These are phyloP conservation scores for Paracamarosporium sp. DNA, from an alignment of 2,329 filamentous ascomycete genomes.

Conservation along the genomic window DNA sequence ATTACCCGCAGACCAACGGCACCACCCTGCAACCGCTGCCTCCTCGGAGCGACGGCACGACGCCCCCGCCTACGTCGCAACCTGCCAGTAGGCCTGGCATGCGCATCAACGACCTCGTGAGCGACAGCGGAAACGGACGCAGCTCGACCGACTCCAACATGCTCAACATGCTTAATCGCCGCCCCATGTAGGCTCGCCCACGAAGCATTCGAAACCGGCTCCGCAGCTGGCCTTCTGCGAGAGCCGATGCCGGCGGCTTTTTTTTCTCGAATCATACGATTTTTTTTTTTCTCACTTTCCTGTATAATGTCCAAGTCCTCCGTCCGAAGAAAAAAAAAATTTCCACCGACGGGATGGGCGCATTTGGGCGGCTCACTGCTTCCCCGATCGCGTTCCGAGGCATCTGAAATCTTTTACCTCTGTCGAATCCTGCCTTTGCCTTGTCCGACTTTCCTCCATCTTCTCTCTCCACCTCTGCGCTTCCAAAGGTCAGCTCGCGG, in stretches of 20 bases:
- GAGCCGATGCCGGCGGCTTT: constrained; percentile 16
- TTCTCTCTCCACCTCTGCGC: not conserved
- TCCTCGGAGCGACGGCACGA: constrained; percentile 47
- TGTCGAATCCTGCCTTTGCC: not conserved
- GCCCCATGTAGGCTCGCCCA: constrained; percentile 39
- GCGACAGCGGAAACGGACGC: constrained; percentile 43
- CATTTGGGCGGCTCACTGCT: constrained; percentile 18
- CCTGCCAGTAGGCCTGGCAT: constrained; percentile 44
- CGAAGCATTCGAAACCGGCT: constrained; percentile 14
- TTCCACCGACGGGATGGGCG: not conserved
- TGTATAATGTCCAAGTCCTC: constrained; percentile 13
- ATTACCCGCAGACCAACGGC: constrained; percentile 37
- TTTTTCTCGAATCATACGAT: not conserved
- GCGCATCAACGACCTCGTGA: constrained; percentile 52
- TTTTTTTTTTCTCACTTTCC: constrained; percentile 6
- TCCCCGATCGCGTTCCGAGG: constrained; percentile 15
- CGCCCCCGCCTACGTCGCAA: constrained; percentile 45
- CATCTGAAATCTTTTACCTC: constrained; percentile 4
- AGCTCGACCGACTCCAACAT: constrained; percentile 52
- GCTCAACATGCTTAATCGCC: constrained; percentile 51
- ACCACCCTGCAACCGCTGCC: constrained; percentile 42
- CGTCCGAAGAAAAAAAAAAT: not conserved
- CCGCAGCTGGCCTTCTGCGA: constrained; percentile 39
- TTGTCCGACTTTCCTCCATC: not conserved
- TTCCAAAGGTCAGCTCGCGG: not conserved